A percentile compares a stretch with the other conserved stretches of the same genome.
Conservation (phyloP, 1,284 basidiomycete genomes). For the Cystobasidiaceae sp. region DNA sequence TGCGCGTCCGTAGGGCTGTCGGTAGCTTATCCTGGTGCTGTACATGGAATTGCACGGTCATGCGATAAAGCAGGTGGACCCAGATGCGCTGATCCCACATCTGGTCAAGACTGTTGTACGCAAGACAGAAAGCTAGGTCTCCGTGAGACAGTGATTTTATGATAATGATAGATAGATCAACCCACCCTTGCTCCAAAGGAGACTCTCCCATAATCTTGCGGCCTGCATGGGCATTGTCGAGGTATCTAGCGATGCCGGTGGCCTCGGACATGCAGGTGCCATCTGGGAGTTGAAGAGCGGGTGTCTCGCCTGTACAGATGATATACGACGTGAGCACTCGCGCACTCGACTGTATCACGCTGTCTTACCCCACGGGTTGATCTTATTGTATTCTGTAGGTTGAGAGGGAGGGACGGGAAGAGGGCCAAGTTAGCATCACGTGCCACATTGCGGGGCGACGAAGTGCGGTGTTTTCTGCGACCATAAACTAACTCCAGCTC, state of each 20-base stretch:
- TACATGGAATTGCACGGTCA: conserved; percentile 17
- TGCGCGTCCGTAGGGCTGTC: background rate
- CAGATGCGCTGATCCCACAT: conserved; percentile 26
- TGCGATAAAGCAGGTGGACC: conserved; percentile 22
- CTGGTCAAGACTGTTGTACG: background rate
- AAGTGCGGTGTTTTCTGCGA: too few relatives aligned
- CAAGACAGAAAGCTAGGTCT: too few relatives aligned
- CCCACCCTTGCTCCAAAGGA: conserved; percentile 17
- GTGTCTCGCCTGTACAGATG: conserved; percentile 6
- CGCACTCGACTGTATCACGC: background rate
- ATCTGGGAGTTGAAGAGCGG: conserved; percentile 2
- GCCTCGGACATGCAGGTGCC: conserved; percentile 17
- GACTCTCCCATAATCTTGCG: conserved; percentile 22
- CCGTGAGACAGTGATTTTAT: background rate
- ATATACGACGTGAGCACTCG: background rate
- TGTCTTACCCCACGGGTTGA: conserved; percentile 7
- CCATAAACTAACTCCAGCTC: conserved; percentile 22
- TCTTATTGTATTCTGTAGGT: conserved; percentile 10
- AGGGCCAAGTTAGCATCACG: background rate
- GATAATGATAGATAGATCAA: background rate
- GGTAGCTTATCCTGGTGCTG: background rate
- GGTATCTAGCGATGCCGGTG: conserved; percentile 10
- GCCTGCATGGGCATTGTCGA: conserved; percentile 18
- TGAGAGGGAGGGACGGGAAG: background rate
- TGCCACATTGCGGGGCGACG: too few relatives aligned